Conservation (phyloP, 495 filamentous ascomycete species). For the Staphylotrichum longicolle region DNA sequence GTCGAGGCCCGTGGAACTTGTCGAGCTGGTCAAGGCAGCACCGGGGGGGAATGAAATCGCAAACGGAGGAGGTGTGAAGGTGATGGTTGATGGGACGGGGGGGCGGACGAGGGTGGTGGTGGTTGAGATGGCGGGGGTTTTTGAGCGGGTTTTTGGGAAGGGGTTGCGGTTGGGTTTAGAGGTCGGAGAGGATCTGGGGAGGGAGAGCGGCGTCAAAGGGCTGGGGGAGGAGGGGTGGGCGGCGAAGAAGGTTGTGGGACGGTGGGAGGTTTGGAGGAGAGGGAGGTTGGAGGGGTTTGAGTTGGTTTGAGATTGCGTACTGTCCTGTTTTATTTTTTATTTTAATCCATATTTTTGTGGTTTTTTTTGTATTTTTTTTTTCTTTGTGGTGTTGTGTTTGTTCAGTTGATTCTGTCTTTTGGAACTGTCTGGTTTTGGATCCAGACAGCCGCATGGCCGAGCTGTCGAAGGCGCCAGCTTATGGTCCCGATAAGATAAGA, state of each 20-base stretch:
- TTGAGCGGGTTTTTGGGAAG: background rate
- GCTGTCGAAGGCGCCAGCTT: too few relatives aligned
- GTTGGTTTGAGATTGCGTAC: background rate
- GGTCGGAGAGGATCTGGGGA: background rate
- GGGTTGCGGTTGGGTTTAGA: background rate
- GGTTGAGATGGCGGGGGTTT: conserved; percentile 11
- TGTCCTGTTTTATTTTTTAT: too few relatives aligned
- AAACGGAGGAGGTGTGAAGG: background rate
- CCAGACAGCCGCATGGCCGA: too few relatives aligned
- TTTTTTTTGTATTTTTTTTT: too few relatives aligned
- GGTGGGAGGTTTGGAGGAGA: conserved; percentile 14
- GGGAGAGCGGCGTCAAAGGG: background rate
- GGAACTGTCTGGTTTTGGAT: too few relatives aligned
- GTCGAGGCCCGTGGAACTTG: background rate
- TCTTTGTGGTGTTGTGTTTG: too few relatives aligned
- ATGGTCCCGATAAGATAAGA: too few relatives aligned
- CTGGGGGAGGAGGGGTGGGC: background rate
- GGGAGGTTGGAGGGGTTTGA: conserved; percentile 6
- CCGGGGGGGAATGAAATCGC: background rate
- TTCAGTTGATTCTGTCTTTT: too few relatives aligned
- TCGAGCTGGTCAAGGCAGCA: background rate
- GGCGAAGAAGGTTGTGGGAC: background rate
- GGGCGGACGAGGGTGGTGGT: conserved; percentile 12
- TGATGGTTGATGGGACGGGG: conserved; percentile 8
- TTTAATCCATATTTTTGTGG: too few relatives aligned